Evolutionary conservation across 441 rosid genomes (phyloP).

Genomic region (Sinapis alba): DNA sequence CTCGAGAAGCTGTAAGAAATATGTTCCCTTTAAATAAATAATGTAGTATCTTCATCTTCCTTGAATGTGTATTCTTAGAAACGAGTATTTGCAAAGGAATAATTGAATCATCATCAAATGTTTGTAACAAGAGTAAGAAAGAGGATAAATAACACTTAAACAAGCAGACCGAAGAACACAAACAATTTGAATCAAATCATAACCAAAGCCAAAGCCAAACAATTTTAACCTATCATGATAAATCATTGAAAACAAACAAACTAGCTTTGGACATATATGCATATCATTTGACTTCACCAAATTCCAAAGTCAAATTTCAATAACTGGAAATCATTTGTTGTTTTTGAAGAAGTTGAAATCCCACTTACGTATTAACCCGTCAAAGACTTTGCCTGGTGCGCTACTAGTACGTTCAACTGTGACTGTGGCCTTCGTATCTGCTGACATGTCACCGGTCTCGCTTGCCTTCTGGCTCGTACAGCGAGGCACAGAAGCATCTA

Average conservation of each 20-base stretch:
- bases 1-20: not conserved
- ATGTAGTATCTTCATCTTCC: not conserved
- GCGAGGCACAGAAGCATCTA: conserved; percentile 46
- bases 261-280: conserved; percentile 14
- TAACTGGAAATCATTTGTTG: conserved; percentile 41
- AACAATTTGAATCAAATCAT: conserved; percentile 8
- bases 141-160: not conserved
- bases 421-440: conserved; percentile 74
- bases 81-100: not conserved
- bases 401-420: conserved; percentile 64
- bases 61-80: not conserved
- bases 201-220: conserved; percentile 28
- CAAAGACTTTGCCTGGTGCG: conserved; percentile 68
- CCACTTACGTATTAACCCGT: conserved; percentile 89
- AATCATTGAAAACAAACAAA: not conserved
- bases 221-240: conserved; percentile 13
- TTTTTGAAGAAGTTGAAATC: conserved; percentile 65
- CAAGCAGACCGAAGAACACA: not conserved
- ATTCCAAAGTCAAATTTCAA: not conserved
- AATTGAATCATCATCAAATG: conserved; percentile 9
- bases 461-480: conserved; percentile 44
- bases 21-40: not conserved
- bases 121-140: conserved; percentile 12
- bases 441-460: conserved; percentile 60
- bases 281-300: not conserved